Base-by-base conservation (phyloP, 129 eudicot species). In the Apium graveolens region DNA sequence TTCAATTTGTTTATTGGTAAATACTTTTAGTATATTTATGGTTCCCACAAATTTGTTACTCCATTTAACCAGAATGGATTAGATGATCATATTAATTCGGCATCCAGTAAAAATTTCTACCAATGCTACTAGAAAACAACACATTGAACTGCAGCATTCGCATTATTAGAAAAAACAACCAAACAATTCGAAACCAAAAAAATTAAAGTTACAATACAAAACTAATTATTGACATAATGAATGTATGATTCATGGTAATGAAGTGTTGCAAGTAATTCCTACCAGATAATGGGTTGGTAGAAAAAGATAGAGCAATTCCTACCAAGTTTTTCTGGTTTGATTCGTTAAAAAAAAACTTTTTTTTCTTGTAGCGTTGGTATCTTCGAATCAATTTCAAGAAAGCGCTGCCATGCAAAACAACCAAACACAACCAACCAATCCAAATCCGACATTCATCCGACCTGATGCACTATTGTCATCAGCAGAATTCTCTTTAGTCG, bases 341-440 rank as follows among this genome's bases (percentile, higher is more conserved):
- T n/a, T n/a, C n/a, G n/a, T n/a, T n/a, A n/a, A n/a, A n/a, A n/a
- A n/a, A n/a, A n/a, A n/a, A n/a, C n/a, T n/a, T n/a, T n/a, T n/a
- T n/a, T n/a, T n/a, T n/a, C n/a, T n/a, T n/a, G n/a, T n/a, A n/a
- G n/a, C n/a, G n/a, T n/a, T n/a, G n/a, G 38, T 21, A 66, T 14
- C 14, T 65, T 65, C 13, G 32, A 70, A 18, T 34, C 44, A 32
- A 3, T 0, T 31, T 84, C 82, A 81, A 24, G 10, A 80, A 11
- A 86, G 34, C 32, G 80, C 8, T 49, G 80, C 88, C 83, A 82
- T 79, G 85, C 88, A 85, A 42, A 85, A 57, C 78, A 86, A 76
- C 31, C 41, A 57, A 76, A 85, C 44, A 35, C 77, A 79, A 46
- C 78, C 82, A 37, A 86, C 80, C 77, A 82, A 76, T 20, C 89